phyloP scores from a whole-genome alignment of 2,329 filamentous ascomycete species.

The Lachnellula subtilissima region DNA sequence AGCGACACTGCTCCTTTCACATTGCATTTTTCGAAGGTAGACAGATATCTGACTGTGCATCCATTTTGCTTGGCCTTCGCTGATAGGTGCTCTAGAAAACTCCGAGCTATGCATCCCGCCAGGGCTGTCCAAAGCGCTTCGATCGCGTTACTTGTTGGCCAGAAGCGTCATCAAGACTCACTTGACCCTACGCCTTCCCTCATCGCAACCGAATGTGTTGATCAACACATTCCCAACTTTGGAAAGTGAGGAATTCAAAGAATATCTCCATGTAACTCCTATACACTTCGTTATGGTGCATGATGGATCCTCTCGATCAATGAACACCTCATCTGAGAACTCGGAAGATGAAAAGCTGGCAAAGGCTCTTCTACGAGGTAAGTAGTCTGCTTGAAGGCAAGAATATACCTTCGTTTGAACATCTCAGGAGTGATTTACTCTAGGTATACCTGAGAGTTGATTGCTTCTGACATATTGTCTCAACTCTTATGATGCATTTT shows the following conservation, averaged over 20 bases:
- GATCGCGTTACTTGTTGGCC: conserved; percentile 50
- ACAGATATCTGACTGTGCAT: neutral
- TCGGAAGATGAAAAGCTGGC: conserved; percentile 12
- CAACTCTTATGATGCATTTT: too few relatives aligned
- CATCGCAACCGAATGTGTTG: conserved; percentile 21
- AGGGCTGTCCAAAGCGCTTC: conserved; percentile 29
- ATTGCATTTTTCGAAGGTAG: conserved; percentile 57
- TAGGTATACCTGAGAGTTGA: too few relatives aligned
- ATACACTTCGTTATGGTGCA: conserved; percentile 67
- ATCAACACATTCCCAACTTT: conserved; percentile 43
- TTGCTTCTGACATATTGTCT: too few relatives aligned
- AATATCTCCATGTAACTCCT: conserved; percentile 50
- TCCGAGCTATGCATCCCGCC: conserved; percentile 51
- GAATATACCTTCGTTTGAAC: too few relatives aligned
- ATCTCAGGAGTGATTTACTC: too few relatives aligned
- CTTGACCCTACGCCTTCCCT: conserved; percentile 28
- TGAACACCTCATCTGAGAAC: neutral
- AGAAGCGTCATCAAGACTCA: conserved; percentile 62
- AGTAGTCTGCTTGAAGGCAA: too few relatives aligned
- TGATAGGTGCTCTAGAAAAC: conserved; percentile 34
- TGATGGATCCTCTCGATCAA: conserved; percentile 43
- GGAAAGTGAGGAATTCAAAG: conserved; percentile 44
- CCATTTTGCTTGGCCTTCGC: neutral
- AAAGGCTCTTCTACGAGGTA: conserved; percentile 30
- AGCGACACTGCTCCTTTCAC: conserved; percentile 66